phyloP scores from a whole-genome alignment of 306 rosid species.

The Acmispon strigosus region DNA sequence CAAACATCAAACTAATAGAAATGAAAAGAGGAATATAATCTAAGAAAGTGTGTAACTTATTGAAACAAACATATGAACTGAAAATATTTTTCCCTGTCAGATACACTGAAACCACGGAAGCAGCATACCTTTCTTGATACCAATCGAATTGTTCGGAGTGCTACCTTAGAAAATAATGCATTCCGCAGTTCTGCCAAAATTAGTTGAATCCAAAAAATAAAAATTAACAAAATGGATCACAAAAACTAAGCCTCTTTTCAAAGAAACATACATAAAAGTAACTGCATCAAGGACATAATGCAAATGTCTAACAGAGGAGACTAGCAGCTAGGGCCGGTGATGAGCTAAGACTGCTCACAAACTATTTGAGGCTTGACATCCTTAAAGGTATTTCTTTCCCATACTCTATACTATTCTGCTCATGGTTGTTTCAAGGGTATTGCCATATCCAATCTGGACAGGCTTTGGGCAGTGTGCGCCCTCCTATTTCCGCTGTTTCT shows the following conservation, averaged over 20 bases:
- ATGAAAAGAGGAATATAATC: neutral
- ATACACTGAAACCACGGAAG: slow-evolving; percentile 7
- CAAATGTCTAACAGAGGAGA: slow-evolving; percentile 1
- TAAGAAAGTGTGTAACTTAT: neutral
- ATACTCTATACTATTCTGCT: neutral
- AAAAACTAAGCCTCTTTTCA: slow-evolving; percentile 1
- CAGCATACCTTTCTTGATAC: slow-evolving; percentile 81
- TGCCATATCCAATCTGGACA: neutral
- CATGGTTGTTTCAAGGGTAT: neutral
- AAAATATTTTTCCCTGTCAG: slow-evolving; percentile 4
- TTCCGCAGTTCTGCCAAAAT: slow-evolving; percentile 75
- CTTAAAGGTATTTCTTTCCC: neutral
- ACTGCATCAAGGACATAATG: slow-evolving; percentile 8
- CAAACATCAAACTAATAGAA: neutral
- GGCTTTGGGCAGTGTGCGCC: neutral
- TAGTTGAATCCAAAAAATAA: slow-evolving; percentile 13
- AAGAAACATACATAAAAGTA: slow-evolving; percentile 9
- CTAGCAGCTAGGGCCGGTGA: neutral
- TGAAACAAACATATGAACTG: neutral
- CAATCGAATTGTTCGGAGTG: slow-evolving; percentile 84
- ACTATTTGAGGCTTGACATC: neutral
- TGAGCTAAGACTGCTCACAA: neutral
- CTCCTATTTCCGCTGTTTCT: neutral
- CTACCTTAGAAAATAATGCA: slow-evolving; percentile 92
- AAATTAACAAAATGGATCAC: neutral